A percentile compares a stretch with the other conserved stretches of the same genome.
These are phyloP conservation scores for Neurospora sp. DNA, from an alignment of 495 filamentous ascomycete genomes.

Conservation along the genomic window DNA sequence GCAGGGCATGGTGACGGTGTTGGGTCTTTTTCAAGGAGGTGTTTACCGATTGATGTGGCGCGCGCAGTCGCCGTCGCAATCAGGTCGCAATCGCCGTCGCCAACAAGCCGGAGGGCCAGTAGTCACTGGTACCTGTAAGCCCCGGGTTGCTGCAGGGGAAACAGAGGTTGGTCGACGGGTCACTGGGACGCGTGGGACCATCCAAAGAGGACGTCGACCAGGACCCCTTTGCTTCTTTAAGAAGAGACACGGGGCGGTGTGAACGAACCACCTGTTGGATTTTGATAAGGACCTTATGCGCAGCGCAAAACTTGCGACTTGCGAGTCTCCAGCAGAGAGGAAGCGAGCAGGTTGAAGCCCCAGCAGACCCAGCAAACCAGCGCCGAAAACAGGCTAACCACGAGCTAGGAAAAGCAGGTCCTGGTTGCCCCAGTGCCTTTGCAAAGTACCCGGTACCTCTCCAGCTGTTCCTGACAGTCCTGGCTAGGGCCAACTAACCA, in stretches of 20 bases:
- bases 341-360: not conserved
- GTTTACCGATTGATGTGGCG: not conserved
- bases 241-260: slow-evolving; percentile 7
- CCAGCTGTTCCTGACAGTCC: not conserved
- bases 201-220: slow-evolving; percentile 6
- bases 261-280: not conserved
- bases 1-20: slow-evolving; percentile 24
- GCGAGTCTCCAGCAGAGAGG: not conserved
- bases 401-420: slow-evolving; percentile 1
- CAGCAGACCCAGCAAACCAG: not conserved
- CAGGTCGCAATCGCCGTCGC: not conserved
- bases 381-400: not conserved
- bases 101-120: not conserved
- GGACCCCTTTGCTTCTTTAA: slow-evolving; percentile 12
- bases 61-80: not conserved
- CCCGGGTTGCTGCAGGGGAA: not conserved
- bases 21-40: not conserved
- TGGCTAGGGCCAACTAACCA: not conserved
- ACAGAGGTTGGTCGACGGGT: not conserved
- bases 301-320: not conserved
- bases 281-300: not conserved
- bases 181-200: slow-evolving; percentile 6
- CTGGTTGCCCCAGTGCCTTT: not conserved
- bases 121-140: not conserved
- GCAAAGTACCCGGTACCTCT: not conserved